These are phyloP conservation scores for Xanthoconium separans DNA, from an alignment of 1,284 basidiomycete genomes.

Conservation along the genomic window DNA sequence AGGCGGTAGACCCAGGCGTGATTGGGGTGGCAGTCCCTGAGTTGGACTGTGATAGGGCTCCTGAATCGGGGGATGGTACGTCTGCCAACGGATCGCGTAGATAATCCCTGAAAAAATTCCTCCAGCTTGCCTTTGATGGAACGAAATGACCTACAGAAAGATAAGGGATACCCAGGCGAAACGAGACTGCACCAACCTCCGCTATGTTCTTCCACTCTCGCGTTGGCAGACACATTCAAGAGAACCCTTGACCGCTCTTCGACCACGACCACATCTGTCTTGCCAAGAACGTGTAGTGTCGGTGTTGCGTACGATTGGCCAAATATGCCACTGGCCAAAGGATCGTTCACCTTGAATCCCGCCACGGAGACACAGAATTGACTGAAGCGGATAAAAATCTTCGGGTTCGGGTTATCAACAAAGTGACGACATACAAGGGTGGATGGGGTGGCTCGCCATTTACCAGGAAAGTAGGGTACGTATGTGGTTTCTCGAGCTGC, in stretches of 20 bases:
- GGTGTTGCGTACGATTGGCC: slow-evolving; percentile 62
- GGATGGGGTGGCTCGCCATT: slow-evolving; percentile 65
- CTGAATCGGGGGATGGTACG: slow-evolving; percentile 23
- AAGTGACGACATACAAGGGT: slow-evolving; percentile 53
- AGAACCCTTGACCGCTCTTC: slow-evolving; percentile 58
- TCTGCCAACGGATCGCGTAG: slow-evolving; percentile 36
- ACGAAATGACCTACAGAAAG: slow-evolving; percentile 68
- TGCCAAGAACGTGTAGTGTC: slow-evolving; percentile 80
- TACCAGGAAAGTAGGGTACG: slow-evolving; percentile 65
- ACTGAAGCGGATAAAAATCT: slow-evolving; percentile 35
- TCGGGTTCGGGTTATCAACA: background rate
- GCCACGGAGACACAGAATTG: slow-evolving; percentile 69
- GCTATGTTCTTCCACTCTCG: slow-evolving; percentile 69
- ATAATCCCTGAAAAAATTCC: slow-evolving; percentile 64
- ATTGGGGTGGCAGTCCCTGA: slow-evolving; percentile 26
- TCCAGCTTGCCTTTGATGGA: slow-evolving; percentile 72
- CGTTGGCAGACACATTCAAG: slow-evolving; percentile 55
- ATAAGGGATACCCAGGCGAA: background rate
- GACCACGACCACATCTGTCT: slow-evolving; percentile 77
- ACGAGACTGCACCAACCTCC: slow-evolving; percentile 55
- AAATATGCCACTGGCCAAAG: slow-evolving; percentile 54
- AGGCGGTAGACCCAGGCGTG: background rate
- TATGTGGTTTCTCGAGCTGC: slow-evolving; percentile 34
- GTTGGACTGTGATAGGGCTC: slow-evolving; percentile 12
- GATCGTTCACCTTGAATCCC: slow-evolving; percentile 60